These are phyloP conservation scores for Fusarium scirpi DNA, from an alignment of 2,329 filamentous ascomycete genomes.

Conservation along the genomic window DNA sequence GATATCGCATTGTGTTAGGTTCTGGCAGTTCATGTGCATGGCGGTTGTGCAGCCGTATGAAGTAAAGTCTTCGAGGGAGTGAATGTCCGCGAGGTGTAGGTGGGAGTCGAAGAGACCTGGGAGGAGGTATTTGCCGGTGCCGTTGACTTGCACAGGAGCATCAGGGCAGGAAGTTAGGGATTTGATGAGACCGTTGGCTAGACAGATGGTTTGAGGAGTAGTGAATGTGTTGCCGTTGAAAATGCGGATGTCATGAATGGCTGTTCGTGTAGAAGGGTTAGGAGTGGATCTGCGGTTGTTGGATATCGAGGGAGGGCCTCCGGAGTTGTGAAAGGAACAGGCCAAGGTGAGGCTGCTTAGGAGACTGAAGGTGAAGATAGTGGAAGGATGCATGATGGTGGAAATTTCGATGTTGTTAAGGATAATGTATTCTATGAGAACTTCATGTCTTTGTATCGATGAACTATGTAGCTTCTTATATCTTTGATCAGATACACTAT, in stretches of 20 bases:
- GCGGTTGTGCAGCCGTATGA: not conserved
- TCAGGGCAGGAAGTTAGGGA: not conserved
- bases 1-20: not conserved
- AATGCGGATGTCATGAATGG: not conserved
- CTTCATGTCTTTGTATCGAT: not conserved
- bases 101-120: not conserved
- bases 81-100: not conserved
- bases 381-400: not conserved
- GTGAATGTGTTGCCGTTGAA: not conserved
- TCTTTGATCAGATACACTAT: not conserved
- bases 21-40: not conserved
- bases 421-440: not conserved
- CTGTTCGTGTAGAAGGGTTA: not conserved
- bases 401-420: not conserved
- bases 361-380: not conserved
- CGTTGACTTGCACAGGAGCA: not conserved
- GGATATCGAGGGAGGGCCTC: rapidly evolving
- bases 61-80: not conserved
- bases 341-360: not conserved
- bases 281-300: not conserved
- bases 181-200: not conserved
- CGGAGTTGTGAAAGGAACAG: not conserved
- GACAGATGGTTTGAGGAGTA: not conserved
- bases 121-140: not conserved
- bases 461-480: not conserved